Evolutionary conservation across 164 flowering plant genomes (phyloP), one percentile per base, ranked within the genome.

Genomic region (Protea cynaroides): DNA sequence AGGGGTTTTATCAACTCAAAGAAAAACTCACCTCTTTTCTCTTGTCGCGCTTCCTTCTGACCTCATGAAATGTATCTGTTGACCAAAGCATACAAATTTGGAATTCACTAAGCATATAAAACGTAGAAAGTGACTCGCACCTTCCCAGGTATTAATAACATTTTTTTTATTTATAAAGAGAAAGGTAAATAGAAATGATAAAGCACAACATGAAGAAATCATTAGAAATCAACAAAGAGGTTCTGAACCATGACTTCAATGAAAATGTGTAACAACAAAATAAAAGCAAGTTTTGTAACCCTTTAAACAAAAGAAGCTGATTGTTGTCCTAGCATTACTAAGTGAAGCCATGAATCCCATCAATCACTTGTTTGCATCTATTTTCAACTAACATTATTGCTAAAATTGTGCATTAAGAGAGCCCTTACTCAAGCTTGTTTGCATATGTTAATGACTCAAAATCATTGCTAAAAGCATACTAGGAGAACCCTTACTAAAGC

Each of bases 31-130:
- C 98, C 91, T 92, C 96, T 73, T 83, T 89, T 73, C 74, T 86
- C 78, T 71, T 80, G 65, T 86, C 95, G 18, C 89, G 86, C 63
- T 88, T 92, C 71, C 94, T 88, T 76, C 66, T 89, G 47, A 92
- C 98, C 69, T 86, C 96, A 69, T 86, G 96, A 72, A 92, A 92
- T 29, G 98, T 69, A 78, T 89, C 98, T 92, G 90, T 49, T 49
- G 19, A 40, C 5, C 34, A 53, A 71, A 67, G 36, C 51, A 70
- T 8, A 66, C 24, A 59, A 25, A 40, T 5, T 58, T 76, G 22
- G 46, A 44, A 51, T 15, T 18, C 52, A 15, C n/a, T 49, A 15
- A 49, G 6, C 14, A 12, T 49, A 49, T 49, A 11, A 44, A 15
- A 15, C 18, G 15, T 12, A 49, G 19, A 4, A 49, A 49, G 19